A percentile compares a stretch with the other conserved stretches of the same genome.
Conservation (phyloP, 2,329 filamentous ascomycete genomes). For the Diaporthe citrichinensis region DNA sequence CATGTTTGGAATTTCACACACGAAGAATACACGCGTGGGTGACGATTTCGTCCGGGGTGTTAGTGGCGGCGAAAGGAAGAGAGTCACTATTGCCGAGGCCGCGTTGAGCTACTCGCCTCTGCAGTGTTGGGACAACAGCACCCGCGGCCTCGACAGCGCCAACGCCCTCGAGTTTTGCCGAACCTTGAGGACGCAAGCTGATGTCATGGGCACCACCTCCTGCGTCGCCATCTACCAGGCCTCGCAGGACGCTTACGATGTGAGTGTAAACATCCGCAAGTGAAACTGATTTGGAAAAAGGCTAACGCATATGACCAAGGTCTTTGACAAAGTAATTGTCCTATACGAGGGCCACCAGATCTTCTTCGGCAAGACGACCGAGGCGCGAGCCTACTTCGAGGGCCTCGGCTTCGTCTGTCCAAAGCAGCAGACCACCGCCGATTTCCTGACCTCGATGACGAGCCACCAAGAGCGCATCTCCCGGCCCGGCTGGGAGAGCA, state of each 20-base stretch:
- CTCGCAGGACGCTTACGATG: conserved; percentile 73
- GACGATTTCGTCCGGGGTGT: conserved; percentile 83
- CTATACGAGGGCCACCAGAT: conserved; percentile 74
- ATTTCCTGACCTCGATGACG: conserved; percentile 81
- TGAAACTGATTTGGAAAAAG: too few relatives aligned
- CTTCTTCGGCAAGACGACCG: conserved; percentile 72
- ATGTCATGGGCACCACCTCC: conserved; percentile 76
- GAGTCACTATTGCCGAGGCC: conserved; percentile 75
- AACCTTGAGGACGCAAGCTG: conserved; percentile 76
- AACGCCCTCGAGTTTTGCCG: conserved; percentile 83
- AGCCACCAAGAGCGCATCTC: conserved; percentile 69
- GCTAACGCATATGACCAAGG: background rate
- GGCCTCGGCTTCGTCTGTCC: conserved; percentile 78
- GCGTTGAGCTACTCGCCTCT: conserved; percentile 69
- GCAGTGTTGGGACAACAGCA: conserved; percentile 80
- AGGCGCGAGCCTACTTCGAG: conserved; percentile 76
- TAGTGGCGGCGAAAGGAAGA: conserved; percentile 79
- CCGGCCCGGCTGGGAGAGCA: conserved; percentile 68
- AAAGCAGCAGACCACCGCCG: conserved; percentile 76
- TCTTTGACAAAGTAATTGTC: conserved; percentile 71
- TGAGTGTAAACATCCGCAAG: background rate
- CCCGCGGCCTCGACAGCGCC: conserved; percentile 80
- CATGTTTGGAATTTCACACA: conserved; percentile 81
- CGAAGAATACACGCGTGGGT: conserved; percentile 79
- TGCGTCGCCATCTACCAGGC: conserved; percentile 83